Evolutionary conservation across 306 rosid genomes (phyloP).

Genomic region (Begonia fuchsioides): DNA sequence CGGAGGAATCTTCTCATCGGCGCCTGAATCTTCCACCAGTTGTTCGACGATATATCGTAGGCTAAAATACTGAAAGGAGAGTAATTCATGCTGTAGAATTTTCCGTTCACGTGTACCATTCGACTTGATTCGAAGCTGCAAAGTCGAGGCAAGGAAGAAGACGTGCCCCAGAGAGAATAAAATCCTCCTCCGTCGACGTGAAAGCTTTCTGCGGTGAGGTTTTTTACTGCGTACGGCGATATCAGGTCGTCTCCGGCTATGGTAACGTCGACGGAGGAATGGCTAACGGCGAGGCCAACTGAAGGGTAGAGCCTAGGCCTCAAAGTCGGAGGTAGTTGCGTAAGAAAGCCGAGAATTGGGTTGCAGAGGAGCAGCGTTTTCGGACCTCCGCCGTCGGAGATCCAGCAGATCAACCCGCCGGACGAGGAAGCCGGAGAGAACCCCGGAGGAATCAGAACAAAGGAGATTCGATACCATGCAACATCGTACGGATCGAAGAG

Average conservation of each 20-base stretch:
- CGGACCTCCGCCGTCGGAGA: slow-evolving; percentile 69
- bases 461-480: slow-evolving; percentile 58
- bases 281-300: slow-evolving; percentile 45
- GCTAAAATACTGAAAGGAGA: slow-evolving; percentile 69
- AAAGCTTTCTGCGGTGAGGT: slow-evolving; percentile 66
- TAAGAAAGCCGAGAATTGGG: slow-evolving; percentile 66
- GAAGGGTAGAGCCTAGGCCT: slow-evolving; percentile 82
- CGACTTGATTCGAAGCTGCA: slow-evolving; percentile 72
- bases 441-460: slow-evolving; percentile 45
- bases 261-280: slow-evolving; percentile 51
- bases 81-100: slow-evolving; percentile 75
- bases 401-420: slow-evolving; percentile 60
- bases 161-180: slow-evolving; percentile 72
- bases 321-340: slow-evolving; percentile 53
- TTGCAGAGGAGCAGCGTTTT: slow-evolving; percentile 57
- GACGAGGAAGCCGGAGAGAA: slow-evolving; percentile 78
- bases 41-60: slow-evolving; percentile 35
- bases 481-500: slow-evolving; percentile 67
- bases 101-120: slow-evolving; percentile 57
- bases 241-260: slow-evolving; percentile 90
- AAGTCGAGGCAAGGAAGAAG: slow-evolving; percentile 55
- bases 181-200: slow-evolving; percentile 75
- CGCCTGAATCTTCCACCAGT: slow-evolving; percentile 82
- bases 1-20: slow-evolving; percentile 77
- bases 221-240: slow-evolving; percentile 84